A percentile compares a stretch with the other conserved stretches of the same genome.
phyloP scores from a whole-genome alignment of 2,329 filamentous ascomycete genomes.

The Beauveria australis region DNA sequence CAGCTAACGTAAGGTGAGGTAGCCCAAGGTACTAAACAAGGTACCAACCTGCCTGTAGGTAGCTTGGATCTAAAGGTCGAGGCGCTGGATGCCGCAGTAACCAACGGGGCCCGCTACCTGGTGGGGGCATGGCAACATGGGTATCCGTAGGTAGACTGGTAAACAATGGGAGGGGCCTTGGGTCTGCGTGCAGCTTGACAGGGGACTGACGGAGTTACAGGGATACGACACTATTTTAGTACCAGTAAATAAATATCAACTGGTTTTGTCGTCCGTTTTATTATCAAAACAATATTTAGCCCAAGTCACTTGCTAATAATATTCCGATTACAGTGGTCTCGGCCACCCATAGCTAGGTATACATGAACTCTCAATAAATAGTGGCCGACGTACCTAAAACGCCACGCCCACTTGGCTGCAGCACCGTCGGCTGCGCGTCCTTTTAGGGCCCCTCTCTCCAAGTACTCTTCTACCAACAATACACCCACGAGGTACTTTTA shows the following conservation, averaged over 20 bases:
- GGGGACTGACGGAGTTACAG: not conserved
- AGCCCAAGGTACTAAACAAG: not conserved
- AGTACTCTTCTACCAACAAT: not conserved
- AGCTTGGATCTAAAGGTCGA: not conserved
- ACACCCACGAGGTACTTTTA: conserved; percentile 1
- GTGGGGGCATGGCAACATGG: conserved; percentile 6
- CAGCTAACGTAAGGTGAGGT: not conserved
- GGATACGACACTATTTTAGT: not conserved
- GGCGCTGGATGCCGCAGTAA: conserved; percentile 13
- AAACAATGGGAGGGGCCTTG: not conserved
- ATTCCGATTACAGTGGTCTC: not conserved
- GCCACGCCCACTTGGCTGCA: conserved; percentile 1
- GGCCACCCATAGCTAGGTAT: not conserved
- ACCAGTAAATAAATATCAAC: too few relatives aligned
- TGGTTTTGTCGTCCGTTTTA: not conserved
- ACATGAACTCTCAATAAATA: not conserved
- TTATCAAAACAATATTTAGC: not conserved
- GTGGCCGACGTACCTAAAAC: not conserved
- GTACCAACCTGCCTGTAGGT: not conserved
- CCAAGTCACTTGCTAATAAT: not conserved
- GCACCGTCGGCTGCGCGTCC: not conserved
- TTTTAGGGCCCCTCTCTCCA: not conserved
- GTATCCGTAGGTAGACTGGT: not conserved
- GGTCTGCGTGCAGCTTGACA: not conserved
- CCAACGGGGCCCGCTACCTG: conserved; percentile 8